Conservation (phyloP, 2,329 filamentous ascomycete genomes). For the Aspergillus intermedius region DNA sequence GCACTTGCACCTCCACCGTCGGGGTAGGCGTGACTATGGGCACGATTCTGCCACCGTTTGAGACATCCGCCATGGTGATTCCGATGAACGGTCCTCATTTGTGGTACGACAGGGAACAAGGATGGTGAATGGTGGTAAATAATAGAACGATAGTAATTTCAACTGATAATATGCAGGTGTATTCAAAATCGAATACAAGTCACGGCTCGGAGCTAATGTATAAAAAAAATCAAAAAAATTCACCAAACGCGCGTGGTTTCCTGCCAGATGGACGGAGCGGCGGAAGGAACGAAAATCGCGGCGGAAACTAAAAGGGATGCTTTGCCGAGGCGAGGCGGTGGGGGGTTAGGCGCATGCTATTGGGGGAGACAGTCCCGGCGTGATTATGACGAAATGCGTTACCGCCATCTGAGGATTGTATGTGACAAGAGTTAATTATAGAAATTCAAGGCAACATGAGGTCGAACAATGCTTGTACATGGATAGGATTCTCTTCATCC, state of each 20-base stretch:
- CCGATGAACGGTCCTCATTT: slow-evolving; percentile 32
- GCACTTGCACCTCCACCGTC: slow-evolving; percentile 7
- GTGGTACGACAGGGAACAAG: slow-evolving; percentile 3
- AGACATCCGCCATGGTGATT: slow-evolving; percentile 34
- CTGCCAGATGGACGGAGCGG: slow-evolving; percentile 5
- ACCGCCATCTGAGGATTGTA: not conserved
- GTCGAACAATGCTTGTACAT: not conserved
- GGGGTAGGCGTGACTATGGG: slow-evolving; percentile 30
- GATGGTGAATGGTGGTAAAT: not conserved
- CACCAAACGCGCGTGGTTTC: not conserved
- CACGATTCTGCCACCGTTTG: slow-evolving; percentile 37
- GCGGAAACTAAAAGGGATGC: slow-evolving; percentile 5
- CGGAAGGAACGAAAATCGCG: slow-evolving; percentile 18
- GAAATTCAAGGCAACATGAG: not conserved
- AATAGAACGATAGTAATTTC: not conserved
- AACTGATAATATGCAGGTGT: too few relatives aligned
- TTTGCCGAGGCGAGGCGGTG: slow-evolving; percentile 6
- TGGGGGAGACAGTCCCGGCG: not conserved
- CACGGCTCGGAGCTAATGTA: not conserved
- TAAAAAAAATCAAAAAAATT: not conserved
- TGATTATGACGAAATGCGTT: not conserved
- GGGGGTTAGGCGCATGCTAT: not conserved
- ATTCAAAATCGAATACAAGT: not conserved
- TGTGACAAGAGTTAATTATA: too few relatives aligned
- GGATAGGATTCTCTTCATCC: not conserved